A percentile compares a stretch with the other conserved stretches of the same genome.
These are phyloP conservation scores for Phytophthora melonis DNA, from an alignment of 352 stramenopile species.

Conservation along the genomic window DNA sequence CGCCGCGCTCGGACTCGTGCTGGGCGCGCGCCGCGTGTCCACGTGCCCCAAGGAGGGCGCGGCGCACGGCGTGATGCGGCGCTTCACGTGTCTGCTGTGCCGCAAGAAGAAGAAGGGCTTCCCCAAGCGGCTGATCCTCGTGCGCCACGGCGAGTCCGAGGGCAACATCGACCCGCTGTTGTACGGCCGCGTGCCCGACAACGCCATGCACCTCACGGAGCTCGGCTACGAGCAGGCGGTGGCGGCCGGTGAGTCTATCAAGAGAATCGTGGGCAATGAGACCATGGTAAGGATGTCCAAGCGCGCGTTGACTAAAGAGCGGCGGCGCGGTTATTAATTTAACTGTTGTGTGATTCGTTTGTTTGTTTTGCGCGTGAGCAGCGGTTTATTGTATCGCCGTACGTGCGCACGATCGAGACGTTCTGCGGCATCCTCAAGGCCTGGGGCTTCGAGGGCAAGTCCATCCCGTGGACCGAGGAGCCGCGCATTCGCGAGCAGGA, in stretches of 20 bases:
- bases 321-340: neutral
- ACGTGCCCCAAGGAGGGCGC: constrained; percentile 26
- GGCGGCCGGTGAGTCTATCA: constrained; percentile 73
- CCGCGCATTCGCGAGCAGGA: constrained; percentile 91
- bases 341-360: constrained; percentile 8
- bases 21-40: constrained; percentile 23
- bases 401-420: constrained; percentile 89
- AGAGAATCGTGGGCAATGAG: constrained; percentile 80
- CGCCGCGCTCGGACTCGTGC: constrained; percentile 47
- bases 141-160: constrained; percentile 87
- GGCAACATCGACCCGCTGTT: constrained; percentile 87
- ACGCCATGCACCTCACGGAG: constrained; percentile 85
- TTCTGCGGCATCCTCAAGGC: constrained; percentile 83
- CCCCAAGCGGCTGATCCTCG: constrained; percentile 84
- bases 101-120: constrained; percentile 53
- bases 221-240: constrained; percentile 83
- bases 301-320: too few species aligned
- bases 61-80: constrained; percentile 32
- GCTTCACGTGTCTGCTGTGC: constrained; percentile 54
- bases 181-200: constrained; percentile 82
- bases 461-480: constrained; percentile 84
- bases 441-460: constrained; percentile 59
- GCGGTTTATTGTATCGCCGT: constrained; percentile 89
- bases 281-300: constrained; percentile 49
- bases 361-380: constrained; percentile 29